These are phyloP conservation scores for Daedalea quercina DNA, from an alignment of 768 basidiomycete species.

Conservation along the genomic window DNA sequence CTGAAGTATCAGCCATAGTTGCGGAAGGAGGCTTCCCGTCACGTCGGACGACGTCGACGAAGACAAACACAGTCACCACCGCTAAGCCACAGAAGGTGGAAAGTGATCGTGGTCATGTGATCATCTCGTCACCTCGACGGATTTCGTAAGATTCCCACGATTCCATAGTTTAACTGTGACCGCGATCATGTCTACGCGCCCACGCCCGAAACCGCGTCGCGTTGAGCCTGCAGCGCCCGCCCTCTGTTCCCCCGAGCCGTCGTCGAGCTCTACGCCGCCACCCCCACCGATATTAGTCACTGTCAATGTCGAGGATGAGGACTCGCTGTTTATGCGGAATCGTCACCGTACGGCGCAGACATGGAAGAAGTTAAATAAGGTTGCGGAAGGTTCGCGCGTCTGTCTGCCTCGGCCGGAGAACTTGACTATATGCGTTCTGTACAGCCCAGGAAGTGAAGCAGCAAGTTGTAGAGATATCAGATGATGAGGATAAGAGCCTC, in stretches of 20 bases:
- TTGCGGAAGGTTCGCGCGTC: constrained; percentile 44
- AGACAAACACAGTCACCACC: no score
- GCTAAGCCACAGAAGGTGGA: background rate
- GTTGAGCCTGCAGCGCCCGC: constrained; percentile 26
- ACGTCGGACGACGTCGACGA: no score
- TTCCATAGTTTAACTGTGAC: constrained; percentile 17
- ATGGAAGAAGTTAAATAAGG: constrained; percentile 55
- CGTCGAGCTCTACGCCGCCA: constrained; percentile 4
- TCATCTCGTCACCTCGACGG: constrained; percentile 3
- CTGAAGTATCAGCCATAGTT: background rate
- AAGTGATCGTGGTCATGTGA: constrained; percentile 8
- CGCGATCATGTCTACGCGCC: constrained; percentile 28
- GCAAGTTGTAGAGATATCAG: constrained; percentile 2
- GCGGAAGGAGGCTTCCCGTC: no score
- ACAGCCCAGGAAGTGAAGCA: constrained; percentile 5
- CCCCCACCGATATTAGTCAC: constrained; percentile 7
- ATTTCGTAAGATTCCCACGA: constrained; percentile 19
- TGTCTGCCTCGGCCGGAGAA: background rate
- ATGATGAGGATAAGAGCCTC: constrained; percentile 6
- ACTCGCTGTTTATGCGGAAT: constrained; percentile 68
- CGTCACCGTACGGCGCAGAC: constrained; percentile 43
- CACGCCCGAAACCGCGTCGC: constrained; percentile 32
- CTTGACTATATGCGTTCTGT: background rate
- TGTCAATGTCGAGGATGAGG: constrained; percentile 44
- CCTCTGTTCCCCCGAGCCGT: constrained; percentile 9